Evolutionary conservation across 139 green algal genomes (phyloP).

Genomic region (Raphidocelis subcapitata): DNA sequence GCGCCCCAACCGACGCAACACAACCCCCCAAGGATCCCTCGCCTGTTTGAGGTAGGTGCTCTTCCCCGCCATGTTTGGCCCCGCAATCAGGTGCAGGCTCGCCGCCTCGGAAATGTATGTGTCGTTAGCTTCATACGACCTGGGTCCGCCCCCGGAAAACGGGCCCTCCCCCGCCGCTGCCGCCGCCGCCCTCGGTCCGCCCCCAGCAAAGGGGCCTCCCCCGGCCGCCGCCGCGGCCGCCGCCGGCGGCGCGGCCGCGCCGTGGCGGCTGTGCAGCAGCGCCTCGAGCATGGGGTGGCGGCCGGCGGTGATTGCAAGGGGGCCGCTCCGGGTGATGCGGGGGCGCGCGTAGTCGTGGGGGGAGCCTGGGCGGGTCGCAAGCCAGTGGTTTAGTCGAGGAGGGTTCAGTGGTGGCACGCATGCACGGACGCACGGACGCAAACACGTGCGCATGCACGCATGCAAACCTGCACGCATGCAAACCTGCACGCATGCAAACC

Average conservation of each 20-base stretch:
- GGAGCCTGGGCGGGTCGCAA: too few species aligned
- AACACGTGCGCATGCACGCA: too few species aligned
- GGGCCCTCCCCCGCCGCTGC: not conserved
- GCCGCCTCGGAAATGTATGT: slow-evolving; percentile 55
- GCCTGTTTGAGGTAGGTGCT: slow-evolving; percentile 78
- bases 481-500: too few species aligned
- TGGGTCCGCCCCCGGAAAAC: not conserved
- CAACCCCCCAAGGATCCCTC: not conserved
- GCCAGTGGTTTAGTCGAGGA: too few species aligned
- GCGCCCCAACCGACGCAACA: not conserved
- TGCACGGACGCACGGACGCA: too few species aligned
- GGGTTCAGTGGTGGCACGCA: too few species aligned
- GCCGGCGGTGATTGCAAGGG: slow-evolving; percentile 28
- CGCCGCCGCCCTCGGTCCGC: not conserved
- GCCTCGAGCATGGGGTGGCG: slow-evolving; percentile 28
- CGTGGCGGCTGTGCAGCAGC: not conserved
- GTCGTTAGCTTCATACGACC: slow-evolving; percentile 61
- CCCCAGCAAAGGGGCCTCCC: not conserved
- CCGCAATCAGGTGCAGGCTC: slow-evolving; percentile 74
- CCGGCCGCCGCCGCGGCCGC: slow-evolving; percentile 21
- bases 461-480: too few species aligned
- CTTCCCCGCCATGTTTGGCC: slow-evolving; percentile 86
- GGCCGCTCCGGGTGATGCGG: slow-evolving; percentile 23
- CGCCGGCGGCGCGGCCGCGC: slow-evolving; percentile 33
- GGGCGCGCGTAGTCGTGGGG: slow-evolving; percentile 46